Evolutionary conservation across 2,329 filamentous ascomycete species (phyloP).

Genomic region (Sclerotinia minor): DNA sequence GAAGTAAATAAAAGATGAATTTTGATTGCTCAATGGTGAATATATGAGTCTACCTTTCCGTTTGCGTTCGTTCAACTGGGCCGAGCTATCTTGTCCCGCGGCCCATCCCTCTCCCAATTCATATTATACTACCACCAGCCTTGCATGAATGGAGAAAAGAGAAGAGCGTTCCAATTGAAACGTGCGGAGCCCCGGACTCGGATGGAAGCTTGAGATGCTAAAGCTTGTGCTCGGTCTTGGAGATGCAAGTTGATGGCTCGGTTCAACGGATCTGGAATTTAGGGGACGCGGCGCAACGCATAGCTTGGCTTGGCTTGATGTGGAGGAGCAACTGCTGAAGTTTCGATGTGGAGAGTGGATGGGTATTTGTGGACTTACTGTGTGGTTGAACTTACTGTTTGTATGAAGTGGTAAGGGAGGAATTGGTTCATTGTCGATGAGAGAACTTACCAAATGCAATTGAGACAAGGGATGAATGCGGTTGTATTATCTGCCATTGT

Average conservation of each 20-base stretch:
- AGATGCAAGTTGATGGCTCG: conserved; percentile 19
- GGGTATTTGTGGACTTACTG: neutral
- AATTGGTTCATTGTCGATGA: conserved; percentile 1
- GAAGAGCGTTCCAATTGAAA: conserved; percentile 10
- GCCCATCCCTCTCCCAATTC: conserved; percentile 15
- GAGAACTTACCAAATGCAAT: conserved; percentile 1
- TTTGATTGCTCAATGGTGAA: conserved; percentile 1
- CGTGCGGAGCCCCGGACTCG: conserved; percentile 10
- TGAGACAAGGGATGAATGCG: conserved; percentile 22
- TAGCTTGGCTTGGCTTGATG: neutral
- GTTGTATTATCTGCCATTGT: conserved; percentile 6
- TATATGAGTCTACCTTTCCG: conserved; percentile 19
- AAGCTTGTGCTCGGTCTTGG: conserved; percentile 22
- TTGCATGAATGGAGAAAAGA: conserved; percentile 22
- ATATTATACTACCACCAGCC: conserved; percentile 12
- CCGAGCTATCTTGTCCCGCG: conserved; percentile 23
- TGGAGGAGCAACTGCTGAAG: neutral
- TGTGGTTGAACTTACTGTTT: neutral
- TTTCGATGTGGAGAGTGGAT: neutral
- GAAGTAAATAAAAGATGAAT: neutral
- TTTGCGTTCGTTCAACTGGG: conserved; percentile 14
- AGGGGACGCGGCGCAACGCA: neutral
- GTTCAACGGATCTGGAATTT: conserved; percentile 23
- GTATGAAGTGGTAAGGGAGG: neutral
- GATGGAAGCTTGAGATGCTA: conserved; percentile 11